Percentiles rank a stretch among this genome's conserved stretches.
Evolutionary conservation across 306 rosid species (phyloP).

Genomic region (Malus domestica): ASM211411v1 NC_041790.1:24912501-24913000

Average conservation of each 20-base stretch:
- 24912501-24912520: neutral
- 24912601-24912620: neutral
- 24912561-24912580: neutral
- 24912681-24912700: constrained; percentile 91
- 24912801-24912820: constrained; percentile 10
- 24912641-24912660: neutral
- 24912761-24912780: constrained; percentile 6
- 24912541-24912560: neutral
- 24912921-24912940: constrained; percentile 71
- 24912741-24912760: constrained; percentile 73
- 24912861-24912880: constrained; percentile 50
- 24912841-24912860: constrained; percentile 53
- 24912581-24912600: neutral
- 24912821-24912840: constrained; percentile 49
- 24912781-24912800: constrained; percentile 6
- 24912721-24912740: constrained; percentile 71
- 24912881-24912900: constrained; percentile 52
- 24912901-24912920: constrained; percentile 61
- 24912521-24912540: neutral
- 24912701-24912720: constrained; percentile 77
- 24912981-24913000: neutral
- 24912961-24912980: constrained; percentile 1
- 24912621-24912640: neutral
- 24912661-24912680: constrained; percentile 33
- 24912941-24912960: constrained; percentile 49